Percentiles rank a stretch among this genome's conserved stretches.
These are phyloP conservation scores for Penicillium sp. DNA, from an alignment of 2,329 filamentous ascomycete genomes.

Conservation along the genomic window DNA sequence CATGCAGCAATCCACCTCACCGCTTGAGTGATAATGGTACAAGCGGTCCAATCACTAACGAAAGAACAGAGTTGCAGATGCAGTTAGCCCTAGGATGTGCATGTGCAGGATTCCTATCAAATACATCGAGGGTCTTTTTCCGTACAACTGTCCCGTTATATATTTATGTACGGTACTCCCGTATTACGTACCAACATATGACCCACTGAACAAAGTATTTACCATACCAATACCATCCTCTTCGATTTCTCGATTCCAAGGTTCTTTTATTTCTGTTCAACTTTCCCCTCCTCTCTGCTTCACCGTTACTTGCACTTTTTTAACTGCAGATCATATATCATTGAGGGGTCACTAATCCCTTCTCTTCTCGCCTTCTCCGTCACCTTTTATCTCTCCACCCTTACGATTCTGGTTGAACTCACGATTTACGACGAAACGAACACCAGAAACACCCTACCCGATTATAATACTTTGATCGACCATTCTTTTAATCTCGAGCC, in stretches of 20 bases:
- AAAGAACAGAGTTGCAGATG: background rate
- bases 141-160: too few species aligned
- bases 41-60: background rate
- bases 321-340: slow-evolving; percentile 1
- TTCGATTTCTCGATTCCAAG: slow-evolving; percentile 14
- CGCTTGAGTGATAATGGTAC: background rate
- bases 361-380: background rate
- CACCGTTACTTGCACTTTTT: slow-evolving; percentile 15
- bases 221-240: slow-evolving; percentile 14
- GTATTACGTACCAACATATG: background rate
- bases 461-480: background rate
- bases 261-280: slow-evolving; percentile 9
- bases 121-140: background rate
- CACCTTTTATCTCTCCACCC: background rate
- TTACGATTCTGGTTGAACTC: slow-evolving; percentile 1
- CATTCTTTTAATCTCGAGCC: background rate
- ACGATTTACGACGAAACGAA: slow-evolving; percentile 22
- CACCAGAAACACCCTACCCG: background rate
- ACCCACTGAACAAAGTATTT: slow-evolving; percentile 4
- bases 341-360: slow-evolving; percentile 1
- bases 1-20: background rate
- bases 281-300: slow-evolving; percentile 13
- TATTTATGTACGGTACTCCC: too few species aligned
- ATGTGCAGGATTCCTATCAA: background rate
- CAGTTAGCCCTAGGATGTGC: slow-evolving; percentile 4